Evolutionary conservation across 2,329 filamentous ascomycete species (phyloP).

Genomic region (Sarocladium strictum): DNA sequence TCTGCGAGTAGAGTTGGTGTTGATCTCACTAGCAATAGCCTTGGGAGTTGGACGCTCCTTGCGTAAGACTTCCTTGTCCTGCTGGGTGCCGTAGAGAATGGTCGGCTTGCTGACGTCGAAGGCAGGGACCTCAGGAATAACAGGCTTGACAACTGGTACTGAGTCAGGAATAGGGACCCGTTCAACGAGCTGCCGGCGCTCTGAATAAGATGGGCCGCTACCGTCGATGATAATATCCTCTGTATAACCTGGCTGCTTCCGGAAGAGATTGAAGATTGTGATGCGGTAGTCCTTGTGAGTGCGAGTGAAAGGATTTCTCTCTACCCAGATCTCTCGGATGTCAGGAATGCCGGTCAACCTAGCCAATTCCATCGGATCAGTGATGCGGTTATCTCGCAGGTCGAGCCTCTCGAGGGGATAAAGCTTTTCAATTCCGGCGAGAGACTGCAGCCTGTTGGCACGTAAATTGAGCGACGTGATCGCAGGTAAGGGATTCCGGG

Average conservation of each 20-base stretch:
- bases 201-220: constrained; percentile 73
- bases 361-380: constrained; percentile 87
- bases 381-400: constrained; percentile 81
- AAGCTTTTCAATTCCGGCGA: constrained; percentile 85
- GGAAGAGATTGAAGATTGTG: constrained; percentile 93
- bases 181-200: constrained; percentile 79
- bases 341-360: constrained; percentile 86
- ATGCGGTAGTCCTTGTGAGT: constrained; percentile 81
- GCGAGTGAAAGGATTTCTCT: constrained; percentile 85
- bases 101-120: constrained; percentile 64
- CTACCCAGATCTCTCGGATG: constrained; percentile 86
- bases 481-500: constrained; percentile 79
- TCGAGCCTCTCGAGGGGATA: constrained; percentile 86
- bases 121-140: constrained; percentile 53
- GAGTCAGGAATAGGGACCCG: constrained; percentile 69
- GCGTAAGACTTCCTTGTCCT: constrained; percentile 45
- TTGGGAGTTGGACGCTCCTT: constrained; percentile 52
- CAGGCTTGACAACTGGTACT: constrained; percentile 71
- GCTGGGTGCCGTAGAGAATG: constrained; percentile 46
- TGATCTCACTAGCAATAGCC: constrained; percentile 51
- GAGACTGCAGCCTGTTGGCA: constrained; percentile 77
- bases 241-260: constrained; percentile 79
- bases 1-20: constrained; percentile 54
- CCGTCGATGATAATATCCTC: constrained; percentile 90
- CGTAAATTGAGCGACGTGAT: constrained; percentile 91